Evolutionary conservation across 75 land plant genomes (phyloP), one percentile per base, ranked within the genome.

Genomic region (Adiantum capillusveneris): DNA sequence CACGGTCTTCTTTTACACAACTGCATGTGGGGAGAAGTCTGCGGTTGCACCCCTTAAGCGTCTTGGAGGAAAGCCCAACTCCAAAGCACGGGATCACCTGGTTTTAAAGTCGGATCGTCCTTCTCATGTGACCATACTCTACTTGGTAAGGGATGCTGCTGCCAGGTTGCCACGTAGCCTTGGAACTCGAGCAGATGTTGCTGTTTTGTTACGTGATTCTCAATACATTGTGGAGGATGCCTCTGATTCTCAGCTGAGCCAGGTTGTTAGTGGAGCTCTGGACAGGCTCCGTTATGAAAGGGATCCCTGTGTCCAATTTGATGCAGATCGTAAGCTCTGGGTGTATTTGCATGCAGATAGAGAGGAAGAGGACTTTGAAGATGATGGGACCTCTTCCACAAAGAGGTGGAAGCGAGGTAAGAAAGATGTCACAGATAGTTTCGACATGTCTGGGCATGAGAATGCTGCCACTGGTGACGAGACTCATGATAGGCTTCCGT

Each of bases 341-440:
- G 59, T 72, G 1, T 72, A 72, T 29, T 46, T 72, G 21, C 75
- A 72, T 53, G 66, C 63, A 21, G 64, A 72, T 14, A 72, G 75
- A 42, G 55, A 58, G 16, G 75, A 72, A 42, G 69, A 65, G 34
- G 75, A 72, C 44, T 72, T 72, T 66, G 75, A 72, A 45, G 75
- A 72, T 59, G 70, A 72, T 65, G 75, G 75, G 21, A 72, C 75
- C 28, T 65, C 75, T 36, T 72, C 75, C 21, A 72, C 75, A 18
- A 72, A 72, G 52, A 58, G 70, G 37, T 65, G 70, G 63, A 72
- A 59, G 53, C 67, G 69, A 17, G 56, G 44, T 5, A 72, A 66
- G 63, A 72, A 72, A 60, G 75, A 72, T 11, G 44, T 24, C 28
- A 51, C 54, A 21, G 67, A 71, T 34, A 46, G 29, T 31, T 37